Conservation (phyloP, 306 rosid genomes). For the Glycine latifolia region DNA sequence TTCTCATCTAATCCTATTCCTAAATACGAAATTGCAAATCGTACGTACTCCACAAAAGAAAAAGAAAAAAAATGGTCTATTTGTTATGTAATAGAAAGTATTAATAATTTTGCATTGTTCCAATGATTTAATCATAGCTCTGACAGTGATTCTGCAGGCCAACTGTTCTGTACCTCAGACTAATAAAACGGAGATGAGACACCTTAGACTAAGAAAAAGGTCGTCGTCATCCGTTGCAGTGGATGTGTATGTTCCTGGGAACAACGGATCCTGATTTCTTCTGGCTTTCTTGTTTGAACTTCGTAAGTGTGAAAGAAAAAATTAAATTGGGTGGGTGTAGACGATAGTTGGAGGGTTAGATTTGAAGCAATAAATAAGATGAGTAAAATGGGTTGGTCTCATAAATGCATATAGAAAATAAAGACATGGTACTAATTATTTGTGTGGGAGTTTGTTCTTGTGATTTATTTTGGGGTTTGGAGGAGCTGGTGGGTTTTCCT, state of each 20-base stretch:
- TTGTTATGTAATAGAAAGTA: too few relatives aligned
- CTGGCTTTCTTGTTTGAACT: slow-evolving; percentile 33
- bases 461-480: slow-evolving; percentile 37
- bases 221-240: slow-evolving; percentile 21
- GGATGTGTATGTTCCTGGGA: slow-evolving; percentile 40
- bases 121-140: slow-evolving; percentile 79
- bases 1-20: background rate
- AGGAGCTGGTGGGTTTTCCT: slow-evolving; percentile 45
- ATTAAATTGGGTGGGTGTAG: slow-evolving; percentile 56
- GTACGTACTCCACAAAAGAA: too few relatives aligned
- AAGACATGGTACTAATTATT: slow-evolving; percentile 41
- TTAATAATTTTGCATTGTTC: slow-evolving; percentile 50
- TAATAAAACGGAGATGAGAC: slow-evolving; percentile 36
- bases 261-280: slow-evolving; percentile 33
- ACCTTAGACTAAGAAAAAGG: slow-evolving; percentile 44
- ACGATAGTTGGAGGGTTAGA: slow-evolving; percentile 59
- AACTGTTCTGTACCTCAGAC: slow-evolving; percentile 53
- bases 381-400: slow-evolving; percentile 47
- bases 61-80: too few relatives aligned
- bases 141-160: slow-evolving; percentile 56
- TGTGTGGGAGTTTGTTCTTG: slow-evolving; percentile 69
- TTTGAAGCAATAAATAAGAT: slow-evolving; percentile 60
- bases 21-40: background rate
- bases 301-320: slow-evolving; percentile 38
- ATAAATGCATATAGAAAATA: slow-evolving; percentile 52